A percentile compares a stretch with the other conserved stretches of the same genome.
Conservation (phyloP, 768 basidiomycete genomes). For the Sporobolomyces roseus region DNA sequence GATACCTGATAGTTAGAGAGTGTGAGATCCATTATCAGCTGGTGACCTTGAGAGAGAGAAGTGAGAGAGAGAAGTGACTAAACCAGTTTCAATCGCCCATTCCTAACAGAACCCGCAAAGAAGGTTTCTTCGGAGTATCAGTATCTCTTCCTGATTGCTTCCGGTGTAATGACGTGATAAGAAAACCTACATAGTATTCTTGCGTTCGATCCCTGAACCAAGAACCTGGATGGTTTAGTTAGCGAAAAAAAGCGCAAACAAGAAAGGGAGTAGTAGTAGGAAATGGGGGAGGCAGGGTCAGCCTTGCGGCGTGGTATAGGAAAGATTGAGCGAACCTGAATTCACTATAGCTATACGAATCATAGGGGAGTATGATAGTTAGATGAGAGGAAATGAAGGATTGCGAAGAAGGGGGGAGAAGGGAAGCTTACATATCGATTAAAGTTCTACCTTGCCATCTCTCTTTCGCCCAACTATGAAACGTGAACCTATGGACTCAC, state of each 20-base stretch:
- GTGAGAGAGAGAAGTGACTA: background rate
- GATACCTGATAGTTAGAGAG: conserved; percentile 87
- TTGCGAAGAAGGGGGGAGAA: background rate
- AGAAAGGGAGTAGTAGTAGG: too few species aligned
- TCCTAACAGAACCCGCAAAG: conserved; percentile 6
- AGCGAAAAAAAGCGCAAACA: background rate
- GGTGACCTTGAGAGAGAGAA: too few species aligned
- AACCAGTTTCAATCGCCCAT: conserved; percentile 41
- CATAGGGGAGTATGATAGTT: background rate
- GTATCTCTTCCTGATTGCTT: background rate
- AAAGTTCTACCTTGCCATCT: conserved; percentile 38
- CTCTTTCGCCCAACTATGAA: conserved; percentile 34
- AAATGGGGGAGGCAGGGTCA: background rate
- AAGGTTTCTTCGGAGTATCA: background rate
- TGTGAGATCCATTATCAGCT: too few species aligned
- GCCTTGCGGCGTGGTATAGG: background rate
- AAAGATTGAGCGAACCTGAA: conserved; percentile 32
- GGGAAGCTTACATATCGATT: conserved; percentile 31
- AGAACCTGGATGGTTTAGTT: conserved; percentile 8
- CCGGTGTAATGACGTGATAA: background rate
- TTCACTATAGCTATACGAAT: conserved; percentile 37
- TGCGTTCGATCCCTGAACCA: conserved; percentile 38
- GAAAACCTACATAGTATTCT: conserved; percentile 37
- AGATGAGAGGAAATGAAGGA: background rate
- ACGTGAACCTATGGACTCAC: conserved; percentile 27